Conservation (phyloP, 2,329 filamentous ascomycete genomes). For the Orbilia quercus region DNA sequence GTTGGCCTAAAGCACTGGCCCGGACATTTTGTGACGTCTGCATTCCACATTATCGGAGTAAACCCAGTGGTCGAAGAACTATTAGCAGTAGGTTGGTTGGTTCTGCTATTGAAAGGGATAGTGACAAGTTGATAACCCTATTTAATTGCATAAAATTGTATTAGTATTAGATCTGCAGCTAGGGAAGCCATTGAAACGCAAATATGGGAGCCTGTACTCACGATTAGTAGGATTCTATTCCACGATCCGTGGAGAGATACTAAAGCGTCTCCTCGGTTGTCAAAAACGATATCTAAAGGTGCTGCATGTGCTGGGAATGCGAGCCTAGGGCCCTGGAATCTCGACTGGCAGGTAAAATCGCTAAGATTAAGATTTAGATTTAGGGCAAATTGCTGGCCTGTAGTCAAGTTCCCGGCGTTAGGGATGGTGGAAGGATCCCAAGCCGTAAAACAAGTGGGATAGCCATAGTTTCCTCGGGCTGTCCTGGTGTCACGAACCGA, state of each 20-base stretch:
- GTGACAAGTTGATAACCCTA: slow-evolving; percentile 45
- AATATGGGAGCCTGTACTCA: slow-evolving; percentile 19
- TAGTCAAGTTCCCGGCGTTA: slow-evolving; percentile 62
- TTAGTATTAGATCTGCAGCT: background rate
- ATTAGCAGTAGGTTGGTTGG: slow-evolving; percentile 12
- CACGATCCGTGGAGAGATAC: slow-evolving; percentile 80
- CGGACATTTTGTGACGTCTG: slow-evolving; percentile 18
- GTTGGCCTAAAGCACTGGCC: slow-evolving; percentile 41
- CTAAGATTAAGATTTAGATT: slow-evolving; percentile 63
- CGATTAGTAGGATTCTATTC: slow-evolving; percentile 62
- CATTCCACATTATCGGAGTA: slow-evolving; percentile 30
- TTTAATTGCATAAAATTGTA: background rate
- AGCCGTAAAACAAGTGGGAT: slow-evolving; percentile 75
- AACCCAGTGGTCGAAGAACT: slow-evolving; percentile 28
- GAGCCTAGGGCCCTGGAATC: slow-evolving; percentile 67
- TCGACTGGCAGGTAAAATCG: slow-evolving; percentile 66
- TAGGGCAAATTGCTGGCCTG: slow-evolving; percentile 68
- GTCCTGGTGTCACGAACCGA: slow-evolving; percentile 66
- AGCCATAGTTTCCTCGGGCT: slow-evolving; percentile 71
- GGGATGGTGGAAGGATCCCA: slow-evolving; percentile 70
- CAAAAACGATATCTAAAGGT: slow-evolving; percentile 77
- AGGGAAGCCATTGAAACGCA: no score
- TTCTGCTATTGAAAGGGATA: slow-evolving; percentile 26
- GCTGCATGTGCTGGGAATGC: slow-evolving; percentile 75
- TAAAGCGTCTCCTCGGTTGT: slow-evolving; percentile 69